Evolutionary conservation across 805 yeast genomes (phyloP), one percentile per base, ranked within the genome.

Genomic region (Kodamaea sagamina): DNA sequence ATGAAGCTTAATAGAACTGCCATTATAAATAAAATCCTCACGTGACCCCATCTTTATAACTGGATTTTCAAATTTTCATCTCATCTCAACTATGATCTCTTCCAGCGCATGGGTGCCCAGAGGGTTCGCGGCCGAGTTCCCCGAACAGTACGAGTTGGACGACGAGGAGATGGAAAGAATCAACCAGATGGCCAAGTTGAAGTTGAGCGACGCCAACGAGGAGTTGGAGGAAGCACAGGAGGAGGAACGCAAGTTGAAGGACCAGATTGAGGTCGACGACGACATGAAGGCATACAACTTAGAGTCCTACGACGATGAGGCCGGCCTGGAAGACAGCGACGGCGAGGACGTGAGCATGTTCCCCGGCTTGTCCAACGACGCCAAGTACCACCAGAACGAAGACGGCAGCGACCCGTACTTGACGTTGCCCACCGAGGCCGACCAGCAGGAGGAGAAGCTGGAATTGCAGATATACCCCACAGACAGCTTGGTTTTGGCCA

Each of bases 41-140:
- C 24, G 24, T 21, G 24, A 21, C 24, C 8, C 6, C 6, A 6
- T 8, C 8, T 21, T 6, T 10, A 11, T 32, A 6, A 6, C 18
- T 24, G 18, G 18, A 17, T 19, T 19, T 32, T 32, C 24, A 32
- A 19, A 4, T 38, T 38, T 38, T 35, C 38, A 35, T 27, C 43
- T 40, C 43, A 52, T 7, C 36, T 24, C 31, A 31, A 18, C 36
- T n/a, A 89, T 90, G 96, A 84, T 92, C 50, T 89, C 99, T 29
- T 85, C 97, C 19, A 82, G 93, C 38, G 72, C 83, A 40, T 93
- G 99, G 98, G 96, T 92, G 17, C 97, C 98, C 39, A 80, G 96
- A 57, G 99, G 99, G 4, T 86, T 76, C 63, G 95, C 99, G 21
- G 79, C 95, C 28, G 97, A 90, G 63, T 87, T 84, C 59, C 98